Conservation (phyloP, 768 basidiomycete genomes). For the Leccinum subgranulosum region DNA sequence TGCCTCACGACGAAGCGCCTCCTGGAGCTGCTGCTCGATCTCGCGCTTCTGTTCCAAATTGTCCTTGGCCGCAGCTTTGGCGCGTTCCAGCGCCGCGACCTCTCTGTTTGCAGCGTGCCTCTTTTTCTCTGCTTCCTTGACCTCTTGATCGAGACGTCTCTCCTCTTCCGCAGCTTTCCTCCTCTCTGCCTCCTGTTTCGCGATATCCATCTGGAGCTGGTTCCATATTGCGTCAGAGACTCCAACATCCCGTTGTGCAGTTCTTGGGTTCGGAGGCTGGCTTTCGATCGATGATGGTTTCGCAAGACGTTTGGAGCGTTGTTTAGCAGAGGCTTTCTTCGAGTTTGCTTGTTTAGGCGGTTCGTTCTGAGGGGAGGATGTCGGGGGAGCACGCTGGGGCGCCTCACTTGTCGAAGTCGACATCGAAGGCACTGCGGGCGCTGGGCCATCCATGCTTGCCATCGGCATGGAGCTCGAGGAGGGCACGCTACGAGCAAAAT, state of each 20-base stretch:
- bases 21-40: constrained; percentile 27
- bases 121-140: constrained; percentile 11
- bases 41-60: constrained; percentile 20
- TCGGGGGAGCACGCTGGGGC: constrained; percentile 21
- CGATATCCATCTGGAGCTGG: constrained; percentile 42
- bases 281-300: neutral
- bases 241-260: constrained; percentile 44
- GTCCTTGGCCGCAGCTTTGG: constrained; percentile 19
- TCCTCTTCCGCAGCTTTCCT: constrained; percentile 19
- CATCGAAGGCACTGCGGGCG: constrained; percentile 21
- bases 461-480: constrained; percentile 11
- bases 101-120: constrained; percentile 10
- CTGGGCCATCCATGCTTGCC: constrained; percentile 19
- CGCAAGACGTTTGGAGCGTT: neutral
- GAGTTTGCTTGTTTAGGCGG: constrained; percentile 6
- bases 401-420: constrained; percentile 16
- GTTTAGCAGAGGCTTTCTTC: neutral
- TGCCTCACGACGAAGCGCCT: constrained; percentile 28
- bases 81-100: constrained; percentile 13
- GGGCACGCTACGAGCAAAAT: neutral
- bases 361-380: neutral
- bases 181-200: constrained; percentile 21
- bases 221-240: constrained; percentile 53
- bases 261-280: constrained; percentile 4
- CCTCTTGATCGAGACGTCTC: constrained; percentile 16